Percentiles rank a stretch among this genome's conserved stretches.
Evolutionary conservation across 768 basidiomycete genomes (phyloP).

Genomic region (Mrakia gelida): DNA sequence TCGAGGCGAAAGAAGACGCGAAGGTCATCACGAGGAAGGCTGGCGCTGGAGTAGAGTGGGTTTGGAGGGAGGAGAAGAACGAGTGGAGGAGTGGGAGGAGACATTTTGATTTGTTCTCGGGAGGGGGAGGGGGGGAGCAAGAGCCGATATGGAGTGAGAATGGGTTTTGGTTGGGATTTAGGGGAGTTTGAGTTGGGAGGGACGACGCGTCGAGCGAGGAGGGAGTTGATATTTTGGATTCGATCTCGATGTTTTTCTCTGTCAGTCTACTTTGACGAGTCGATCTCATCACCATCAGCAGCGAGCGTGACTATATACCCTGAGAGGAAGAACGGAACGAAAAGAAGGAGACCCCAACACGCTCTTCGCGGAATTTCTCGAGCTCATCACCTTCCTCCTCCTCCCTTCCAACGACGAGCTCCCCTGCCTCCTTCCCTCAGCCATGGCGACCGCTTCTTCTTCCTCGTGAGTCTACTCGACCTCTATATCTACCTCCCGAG

Average conservation of each 20-base stretch:
- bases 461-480: slow-evolving; percentile 1
- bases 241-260: too few species aligned
- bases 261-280: too few species aligned
- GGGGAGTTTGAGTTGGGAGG: background rate
- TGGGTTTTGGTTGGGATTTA: background rate
- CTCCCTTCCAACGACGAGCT: background rate
- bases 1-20: background rate
- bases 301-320: too few species aligned
- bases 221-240: too few species aligned
- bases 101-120: slow-evolving; percentile 3
- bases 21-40: background rate
- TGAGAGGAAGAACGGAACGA: background rate
- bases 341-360: background rate
- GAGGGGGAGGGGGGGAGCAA: too few species aligned
- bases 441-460: slow-evolving; percentile 19
- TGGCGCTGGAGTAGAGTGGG: background rate
- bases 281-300: too few species aligned
- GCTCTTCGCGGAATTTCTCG: background rate
- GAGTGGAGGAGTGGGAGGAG: background rate
- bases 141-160: background rate
- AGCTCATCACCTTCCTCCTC: background rate
- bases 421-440: too few species aligned
- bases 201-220: background rate
- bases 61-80: slow-evolving; percentile 1
- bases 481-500: too few species aligned